Percentiles rank a stretch among this genome's conserved stretches.
Evolutionary conservation across 805 yeast genomes (phyloP).

Genomic region (Saccharomyces paradoxus): DNA sequence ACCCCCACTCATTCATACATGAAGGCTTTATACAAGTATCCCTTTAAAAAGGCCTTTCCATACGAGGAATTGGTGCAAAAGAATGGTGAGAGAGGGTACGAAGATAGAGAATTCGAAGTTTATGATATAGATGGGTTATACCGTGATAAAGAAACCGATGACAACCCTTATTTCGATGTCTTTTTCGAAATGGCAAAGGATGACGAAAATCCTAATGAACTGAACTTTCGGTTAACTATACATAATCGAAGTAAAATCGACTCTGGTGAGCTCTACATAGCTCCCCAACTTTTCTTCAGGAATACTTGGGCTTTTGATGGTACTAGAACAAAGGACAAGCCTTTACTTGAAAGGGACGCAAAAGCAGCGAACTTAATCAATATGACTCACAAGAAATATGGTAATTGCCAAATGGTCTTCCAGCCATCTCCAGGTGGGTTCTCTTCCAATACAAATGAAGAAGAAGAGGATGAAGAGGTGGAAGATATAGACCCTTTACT

Average conservation of each 20-base stretch:
- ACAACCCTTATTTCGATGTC: conserved; percentile 75
- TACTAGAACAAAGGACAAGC: conserved; percentile 41
- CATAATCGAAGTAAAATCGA: conserved; percentile 67
- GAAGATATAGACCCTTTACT: conserved; percentile 68
- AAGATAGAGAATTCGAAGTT: conserved; percentile 71
- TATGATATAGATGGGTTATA: conserved; percentile 64
- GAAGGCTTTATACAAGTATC: conserved; percentile 87
- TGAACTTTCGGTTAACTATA: conserved; percentile 79
- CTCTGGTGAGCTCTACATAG: conserved; percentile 76
- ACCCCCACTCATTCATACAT: conserved; percentile 90
- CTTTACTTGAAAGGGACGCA: conserved; percentile 36
- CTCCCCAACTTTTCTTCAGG: conserved; percentile 78
- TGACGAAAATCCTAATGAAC: conserved; percentile 70
- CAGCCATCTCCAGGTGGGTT: conserved; percentile 80
- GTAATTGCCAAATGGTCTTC: conserved; percentile 56
- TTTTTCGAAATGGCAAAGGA: conserved; percentile 86
- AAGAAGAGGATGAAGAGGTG: conserved; percentile 6
- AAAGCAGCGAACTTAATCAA: conserved; percentile 40
- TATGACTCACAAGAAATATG: conserved; percentile 62
- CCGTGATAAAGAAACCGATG: conserved; percentile 41
- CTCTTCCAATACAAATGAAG: conserved; percentile 29
- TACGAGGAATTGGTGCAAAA: conserved; percentile 66
- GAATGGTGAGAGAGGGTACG: conserved; percentile 56
- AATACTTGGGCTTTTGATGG: conserved; percentile 88
- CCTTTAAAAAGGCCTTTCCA: conserved; percentile 71